Conservation (phyloP, 1,284 basidiomycete genomes). For the Cutaneotrichosporon dermatis region DNA sequence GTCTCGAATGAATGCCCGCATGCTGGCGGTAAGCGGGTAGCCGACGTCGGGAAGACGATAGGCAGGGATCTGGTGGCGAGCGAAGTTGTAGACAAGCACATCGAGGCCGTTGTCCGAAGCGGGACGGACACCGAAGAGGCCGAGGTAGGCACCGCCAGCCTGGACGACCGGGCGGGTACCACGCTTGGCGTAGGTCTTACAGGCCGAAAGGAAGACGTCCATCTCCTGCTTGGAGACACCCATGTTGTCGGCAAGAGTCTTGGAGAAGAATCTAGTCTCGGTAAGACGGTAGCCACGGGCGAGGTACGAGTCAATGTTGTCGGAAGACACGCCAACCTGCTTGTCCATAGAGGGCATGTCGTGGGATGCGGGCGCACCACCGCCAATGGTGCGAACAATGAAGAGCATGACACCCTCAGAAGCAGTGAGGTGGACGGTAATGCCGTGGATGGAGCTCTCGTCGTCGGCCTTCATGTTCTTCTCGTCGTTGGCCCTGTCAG, state of each 20-base stretch:
- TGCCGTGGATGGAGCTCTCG: constrained; percentile 45
- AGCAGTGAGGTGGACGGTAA: constrained; percentile 39
- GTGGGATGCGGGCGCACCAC: constrained; percentile 29
- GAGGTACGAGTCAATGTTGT: constrained; percentile 51
- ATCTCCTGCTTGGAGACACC: constrained; percentile 52
- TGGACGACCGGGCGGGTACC: constrained; percentile 53
- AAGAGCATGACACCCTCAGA: constrained; percentile 54
- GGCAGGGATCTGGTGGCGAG: constrained; percentile 54
- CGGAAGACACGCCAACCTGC: constrained; percentile 22
- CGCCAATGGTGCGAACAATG: constrained; percentile 51
- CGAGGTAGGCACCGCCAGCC: constrained; percentile 52
- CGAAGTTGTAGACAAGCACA: constrained; percentile 54
- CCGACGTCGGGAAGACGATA: constrained; percentile 53
- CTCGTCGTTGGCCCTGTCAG: constrained; percentile 23
- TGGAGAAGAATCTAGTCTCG: constrained; percentile 52
- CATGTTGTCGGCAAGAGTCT: constrained; percentile 51
- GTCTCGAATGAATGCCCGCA: constrained; percentile 49
- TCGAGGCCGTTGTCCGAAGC: constrained; percentile 47
- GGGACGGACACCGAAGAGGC: constrained; percentile 53
- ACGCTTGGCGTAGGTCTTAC: constrained; percentile 54
- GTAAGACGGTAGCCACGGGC: constrained; percentile 53
- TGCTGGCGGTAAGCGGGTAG: constrained; percentile 46
- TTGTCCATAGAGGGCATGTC: constrained; percentile 32
- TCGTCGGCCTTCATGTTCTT: constrained; percentile 33
- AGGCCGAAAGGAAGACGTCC: constrained; percentile 51